Percentiles rank a stretch among this genome's conserved stretches.
Evolutionary conservation across 306 rosid genomes (phyloP).

Genomic region (Mimosa bimucronata): DNA sequence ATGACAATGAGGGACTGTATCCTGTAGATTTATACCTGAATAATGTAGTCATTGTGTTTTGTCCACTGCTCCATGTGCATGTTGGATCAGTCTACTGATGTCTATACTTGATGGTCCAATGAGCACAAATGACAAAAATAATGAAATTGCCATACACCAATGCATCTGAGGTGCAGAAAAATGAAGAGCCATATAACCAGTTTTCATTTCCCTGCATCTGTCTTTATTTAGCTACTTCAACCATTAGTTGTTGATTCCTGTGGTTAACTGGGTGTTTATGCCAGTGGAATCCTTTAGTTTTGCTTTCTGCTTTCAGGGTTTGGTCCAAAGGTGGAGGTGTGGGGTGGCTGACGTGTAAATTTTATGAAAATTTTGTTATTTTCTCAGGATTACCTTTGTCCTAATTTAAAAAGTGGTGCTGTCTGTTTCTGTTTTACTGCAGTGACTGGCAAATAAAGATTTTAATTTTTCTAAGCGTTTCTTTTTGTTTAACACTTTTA

Average conservation of each 20-base stretch:
- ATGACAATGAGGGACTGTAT: neutral
- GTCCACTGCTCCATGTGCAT: neutral
- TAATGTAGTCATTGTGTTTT: neutral
- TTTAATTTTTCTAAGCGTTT: constrained; percentile 27
- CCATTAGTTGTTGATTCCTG: constrained; percentile 17
- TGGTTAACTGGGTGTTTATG: constrained; percentile 18
- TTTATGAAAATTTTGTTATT: constrained; percentile 25
- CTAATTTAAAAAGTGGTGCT: constrained; percentile 5
- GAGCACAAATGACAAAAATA: neutral
- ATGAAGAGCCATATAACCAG: neutral
- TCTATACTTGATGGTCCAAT: neutral
- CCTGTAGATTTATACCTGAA: neutral
- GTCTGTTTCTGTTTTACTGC: constrained; percentile 32
- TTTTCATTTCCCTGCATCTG: constrained; percentile 27
- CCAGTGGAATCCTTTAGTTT: constrained; percentile 1
- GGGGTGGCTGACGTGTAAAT: constrained; percentile 24
- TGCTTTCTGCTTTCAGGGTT: neutral
- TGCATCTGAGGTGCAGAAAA: neutral
- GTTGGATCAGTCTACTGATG: neutral
- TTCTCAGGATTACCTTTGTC: constrained; percentile 14
- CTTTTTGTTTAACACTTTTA: constrained; percentile 43
- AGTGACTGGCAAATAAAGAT: constrained; percentile 31
- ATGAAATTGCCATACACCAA: neutral
- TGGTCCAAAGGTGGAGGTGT: constrained; percentile 22
- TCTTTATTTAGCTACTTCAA: constrained; percentile 7